Conservation (phyloP, 208 protist genomes). For the Leishmania amazonensis region DNA sequence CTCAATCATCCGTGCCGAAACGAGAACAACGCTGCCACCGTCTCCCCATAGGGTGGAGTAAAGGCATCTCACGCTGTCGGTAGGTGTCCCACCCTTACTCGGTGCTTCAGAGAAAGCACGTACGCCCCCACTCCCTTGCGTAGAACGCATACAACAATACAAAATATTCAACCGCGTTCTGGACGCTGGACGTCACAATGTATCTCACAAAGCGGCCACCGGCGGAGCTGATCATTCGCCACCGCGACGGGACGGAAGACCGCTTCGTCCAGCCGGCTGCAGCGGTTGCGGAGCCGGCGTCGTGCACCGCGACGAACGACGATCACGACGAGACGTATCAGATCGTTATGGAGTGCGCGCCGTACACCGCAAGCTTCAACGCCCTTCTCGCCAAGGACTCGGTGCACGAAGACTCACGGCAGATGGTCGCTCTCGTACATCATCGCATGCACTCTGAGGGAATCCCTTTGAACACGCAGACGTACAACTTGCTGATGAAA, state of each 20-base stretch:
- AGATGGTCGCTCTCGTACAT: slow-evolving; percentile 70
- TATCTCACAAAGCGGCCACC: slow-evolving; percentile 39
- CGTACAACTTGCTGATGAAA: slow-evolving; percentile 92
- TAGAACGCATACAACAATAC: neutral
- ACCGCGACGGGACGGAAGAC: slow-evolving; percentile 63
- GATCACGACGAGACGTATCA: slow-evolving; percentile 73
- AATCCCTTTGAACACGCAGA: slow-evolving; percentile 87
- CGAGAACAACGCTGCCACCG: neutral
- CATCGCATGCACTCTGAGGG: slow-evolving; percentile 83
- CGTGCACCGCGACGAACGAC: slow-evolving; percentile 11
- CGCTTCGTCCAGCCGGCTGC: slow-evolving; percentile 57
- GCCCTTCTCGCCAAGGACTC: slow-evolving; percentile 55
- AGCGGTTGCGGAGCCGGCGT: neutral
- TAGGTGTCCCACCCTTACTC: neutral
- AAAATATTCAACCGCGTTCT: neutral
- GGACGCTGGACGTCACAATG: neutral
- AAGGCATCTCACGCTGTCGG: neutral
- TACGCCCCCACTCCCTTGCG: neutral
- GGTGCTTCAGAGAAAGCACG: neutral
- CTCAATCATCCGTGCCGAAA: neutral
- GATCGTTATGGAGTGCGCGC: slow-evolving; percentile 68
- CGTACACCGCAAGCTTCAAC: slow-evolving; percentile 92
- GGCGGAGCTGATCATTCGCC: slow-evolving; percentile 64
- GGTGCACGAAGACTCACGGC: slow-evolving; percentile 57
- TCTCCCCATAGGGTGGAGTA: neutral